Evolutionary conservation across 768 basidiomycete species (phyloP).

Genomic region (Ramaria sp.): DNA sequence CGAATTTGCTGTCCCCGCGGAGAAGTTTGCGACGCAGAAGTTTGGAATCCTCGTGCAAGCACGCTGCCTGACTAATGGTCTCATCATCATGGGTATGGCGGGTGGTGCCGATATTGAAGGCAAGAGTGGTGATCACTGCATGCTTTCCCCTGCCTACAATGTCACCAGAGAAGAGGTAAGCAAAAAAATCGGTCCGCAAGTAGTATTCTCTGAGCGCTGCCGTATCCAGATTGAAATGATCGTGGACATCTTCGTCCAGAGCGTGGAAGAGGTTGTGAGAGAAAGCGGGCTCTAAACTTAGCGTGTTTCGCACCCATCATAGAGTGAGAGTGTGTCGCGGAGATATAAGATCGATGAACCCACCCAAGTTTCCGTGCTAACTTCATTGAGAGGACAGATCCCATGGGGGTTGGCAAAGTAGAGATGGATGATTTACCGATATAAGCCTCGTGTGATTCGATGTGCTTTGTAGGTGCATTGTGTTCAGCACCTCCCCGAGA

Average conservation of each 20-base stretch:
- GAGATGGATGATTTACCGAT: no score
- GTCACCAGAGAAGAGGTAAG: conserved; percentile 55
- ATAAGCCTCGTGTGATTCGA: no score
- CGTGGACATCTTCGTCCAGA: conserved; percentile 52
- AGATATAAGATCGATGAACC: no score
- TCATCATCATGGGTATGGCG: conserved; percentile 65
- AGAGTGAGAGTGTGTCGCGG: no score
- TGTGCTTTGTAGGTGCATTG: no score
- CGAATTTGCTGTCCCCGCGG: conserved; percentile 63
- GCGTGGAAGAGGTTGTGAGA: conserved; percentile 50
- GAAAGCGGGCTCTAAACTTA: not conserved
- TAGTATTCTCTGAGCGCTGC: not conserved
- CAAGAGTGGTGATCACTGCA: conserved; percentile 58
- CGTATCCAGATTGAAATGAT: conserved; percentile 34
- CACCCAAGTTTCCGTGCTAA: no score
- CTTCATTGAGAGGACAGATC: no score
- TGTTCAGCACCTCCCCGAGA: no score
- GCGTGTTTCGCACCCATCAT: no score
- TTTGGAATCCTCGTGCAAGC: conserved; percentile 69
- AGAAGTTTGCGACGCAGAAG: conserved; percentile 28
- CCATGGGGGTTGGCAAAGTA: no score
- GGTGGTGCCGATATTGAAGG: conserved; percentile 64
- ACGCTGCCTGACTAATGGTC: conserved; percentile 50
- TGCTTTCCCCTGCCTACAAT: conserved; percentile 77
- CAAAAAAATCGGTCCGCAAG: not conserved